Base-by-base conservation (phyloP, 2,329 filamentous ascomycete species). In the Verticillium dahliae region DNA sequence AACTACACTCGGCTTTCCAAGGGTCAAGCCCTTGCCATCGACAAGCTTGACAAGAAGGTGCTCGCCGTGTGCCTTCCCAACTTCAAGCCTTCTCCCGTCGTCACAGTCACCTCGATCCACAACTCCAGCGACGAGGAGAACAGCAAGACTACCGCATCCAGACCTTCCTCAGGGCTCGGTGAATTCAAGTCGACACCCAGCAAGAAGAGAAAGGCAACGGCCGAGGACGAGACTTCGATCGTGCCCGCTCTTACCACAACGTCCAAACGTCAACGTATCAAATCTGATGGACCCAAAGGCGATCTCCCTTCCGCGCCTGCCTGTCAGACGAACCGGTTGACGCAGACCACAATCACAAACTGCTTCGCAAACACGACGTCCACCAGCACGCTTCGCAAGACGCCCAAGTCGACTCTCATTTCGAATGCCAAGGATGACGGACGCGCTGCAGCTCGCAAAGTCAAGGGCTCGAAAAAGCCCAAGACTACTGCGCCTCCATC, bases 341-440 rank as follows among this genome's bases (percentile, higher is more conserved):
- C 45, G 11, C 45, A 50, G 22, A 22, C 45, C 9, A 50, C 45
- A 10, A 35, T 57, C 22, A 58, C 57, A 13, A 31, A 15, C 11
- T 39, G 41, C 57, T 27, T 50, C 14, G 37, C 57, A 38, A 58
- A 58, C 35, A n/a, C 57, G 15, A 31, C 31, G 9, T 11, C 22
- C 18, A 45, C 34, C 41, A 57, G 60, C 31, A 56, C 39, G 45
- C 61, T 56, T 34, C 69, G 66, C 56, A 67, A 67, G 39, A 69
- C 73, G 50, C 74, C 67, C 60, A 65, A 70, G 57, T 67, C 69
- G 61, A 62, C 68, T 31, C 62, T 68, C 14, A 66, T 71, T 11
- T 72, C 71, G 14, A 69, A 68, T 34, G 66, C 69, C 57, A 69
- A 67, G 35, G 65, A 65, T 14, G 68, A 70, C 2, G 73, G 74